These are phyloP conservation scores for Centaurea solstitialis DNA, from an alignment of 129 eudicot species.

Conservation along the genomic window DNA sequence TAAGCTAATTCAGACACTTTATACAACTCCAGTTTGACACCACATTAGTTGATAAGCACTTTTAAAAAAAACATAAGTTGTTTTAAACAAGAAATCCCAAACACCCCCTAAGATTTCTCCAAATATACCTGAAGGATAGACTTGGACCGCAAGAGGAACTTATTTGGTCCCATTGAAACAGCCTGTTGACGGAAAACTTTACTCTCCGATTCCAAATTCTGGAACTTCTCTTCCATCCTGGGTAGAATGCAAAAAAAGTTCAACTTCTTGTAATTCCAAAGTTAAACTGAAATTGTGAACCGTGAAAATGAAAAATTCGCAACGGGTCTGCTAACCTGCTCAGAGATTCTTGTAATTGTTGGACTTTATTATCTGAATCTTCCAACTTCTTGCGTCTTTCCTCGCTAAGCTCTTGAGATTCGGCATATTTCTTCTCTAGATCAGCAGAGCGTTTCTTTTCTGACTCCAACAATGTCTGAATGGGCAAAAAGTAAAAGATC, in stretches of 20 bases:
- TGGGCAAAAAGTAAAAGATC: conserved; percentile 16
- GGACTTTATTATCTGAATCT: conserved; percentile 70
- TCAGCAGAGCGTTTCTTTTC: conserved; percentile 65
- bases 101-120: not conserved
- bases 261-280: not conserved
- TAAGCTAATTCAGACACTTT: too few species aligned
- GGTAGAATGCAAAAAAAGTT: conserved; percentile 11
- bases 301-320: not conserved
- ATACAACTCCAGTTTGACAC: too few species aligned
- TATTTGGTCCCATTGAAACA: conserved; percentile 90
- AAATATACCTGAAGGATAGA: conserved; percentile 84
- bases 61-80: too few species aligned
- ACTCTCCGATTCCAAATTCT: conserved; percentile 87
- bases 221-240: conserved; percentile 87
- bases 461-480: conserved; percentile 57
- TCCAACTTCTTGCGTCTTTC: conserved; percentile 70
- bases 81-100: too few species aligned
- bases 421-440: conserved; percentile 54
- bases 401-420: conserved; percentile 59
- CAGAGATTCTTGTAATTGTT: conserved; percentile 67
- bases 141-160: conserved; percentile 75
- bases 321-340: conserved; percentile 50
- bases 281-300: not conserved
- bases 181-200: conserved; percentile 98
- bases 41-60: too few species aligned